Percentiles rank a stretch among this genome's conserved stretches.
Conservation (phyloP, 805 yeast genomes). For the Yarrowia osloensis region DNA sequence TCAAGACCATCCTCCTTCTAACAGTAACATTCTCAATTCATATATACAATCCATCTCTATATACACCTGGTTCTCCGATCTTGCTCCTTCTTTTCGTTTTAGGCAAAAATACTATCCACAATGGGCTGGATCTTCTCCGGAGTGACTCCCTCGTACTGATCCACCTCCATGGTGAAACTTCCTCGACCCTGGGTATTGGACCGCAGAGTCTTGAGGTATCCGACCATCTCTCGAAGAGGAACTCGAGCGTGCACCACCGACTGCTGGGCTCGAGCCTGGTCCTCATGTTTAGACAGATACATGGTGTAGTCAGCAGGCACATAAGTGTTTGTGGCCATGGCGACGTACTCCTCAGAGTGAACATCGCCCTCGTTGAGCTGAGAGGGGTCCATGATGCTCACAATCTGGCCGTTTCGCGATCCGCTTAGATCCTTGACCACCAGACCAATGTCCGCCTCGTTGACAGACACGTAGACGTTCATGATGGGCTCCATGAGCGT, state of each 20-base stretch:
- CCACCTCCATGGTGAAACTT: conserved; percentile 73
- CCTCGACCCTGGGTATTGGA: conserved; percentile 90
- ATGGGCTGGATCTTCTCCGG: conserved; percentile 49
- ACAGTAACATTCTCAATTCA: too few relatives aligned
- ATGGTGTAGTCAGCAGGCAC: conserved; percentile 68
- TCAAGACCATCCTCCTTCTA: too few relatives aligned
- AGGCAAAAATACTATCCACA: conserved; percentile 31
- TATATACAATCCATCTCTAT: conserved; percentile 1
- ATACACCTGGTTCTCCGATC: background rate
- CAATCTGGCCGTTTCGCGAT: conserved; percentile 71
- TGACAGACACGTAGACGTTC: conserved; percentile 67
- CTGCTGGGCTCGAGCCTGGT: conserved; percentile 35
- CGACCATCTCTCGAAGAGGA: conserved; percentile 87
- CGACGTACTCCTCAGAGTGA: conserved; percentile 30
- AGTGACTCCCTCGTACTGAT: conserved; percentile 69
- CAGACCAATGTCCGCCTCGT: conserved; percentile 73
- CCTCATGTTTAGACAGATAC: conserved; percentile 40
- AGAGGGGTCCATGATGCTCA: conserved; percentile 67
- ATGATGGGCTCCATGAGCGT: conserved; percentile 80
- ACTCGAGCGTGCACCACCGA: conserved; percentile 68
- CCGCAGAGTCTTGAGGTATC: conserved; percentile 75
- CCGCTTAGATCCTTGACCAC: conserved; percentile 84
- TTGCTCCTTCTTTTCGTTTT: background rate
- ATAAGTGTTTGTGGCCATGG: conserved; percentile 58
- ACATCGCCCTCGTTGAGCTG: conserved; percentile 45